Conservation (phyloP, 495 filamentous ascomycete genomes). For the Penicillium ochrochloron region DNA sequence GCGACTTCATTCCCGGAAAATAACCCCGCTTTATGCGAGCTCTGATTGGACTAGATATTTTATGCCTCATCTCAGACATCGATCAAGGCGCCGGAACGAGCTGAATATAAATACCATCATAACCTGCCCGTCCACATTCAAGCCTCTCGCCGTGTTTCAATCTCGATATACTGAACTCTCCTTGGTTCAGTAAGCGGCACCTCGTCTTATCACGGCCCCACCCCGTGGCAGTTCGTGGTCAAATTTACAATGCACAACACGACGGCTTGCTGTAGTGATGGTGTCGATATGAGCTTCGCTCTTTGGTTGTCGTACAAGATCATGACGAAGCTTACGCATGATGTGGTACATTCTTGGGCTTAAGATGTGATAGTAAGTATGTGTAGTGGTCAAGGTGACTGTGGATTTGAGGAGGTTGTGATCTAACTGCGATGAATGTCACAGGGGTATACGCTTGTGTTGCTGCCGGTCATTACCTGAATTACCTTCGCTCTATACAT, state of each 20-base stretch:
- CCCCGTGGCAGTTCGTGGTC: conserved; percentile 11
- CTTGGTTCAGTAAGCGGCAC: neutral
- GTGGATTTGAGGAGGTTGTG: too few relatives aligned
- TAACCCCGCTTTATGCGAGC: too few relatives aligned
- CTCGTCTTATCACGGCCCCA: too few relatives aligned
- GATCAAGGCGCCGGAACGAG: neutral
- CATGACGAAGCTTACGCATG: conserved; percentile 16
- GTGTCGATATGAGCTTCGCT: conserved; percentile 21
- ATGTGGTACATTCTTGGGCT: conserved; percentile 6
- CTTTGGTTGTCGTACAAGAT: conserved; percentile 30
- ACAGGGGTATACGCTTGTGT: too few relatives aligned
- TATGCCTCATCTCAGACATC: too few relatives aligned
- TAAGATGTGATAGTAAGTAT: neutral
- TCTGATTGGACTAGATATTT: too few relatives aligned
- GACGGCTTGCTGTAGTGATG: neutral
- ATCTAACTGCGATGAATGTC: too few relatives aligned
- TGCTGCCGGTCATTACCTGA: too few relatives aligned
- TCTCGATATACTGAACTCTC: neutral
- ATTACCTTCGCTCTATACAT: too few relatives aligned
- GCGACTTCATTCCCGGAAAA: too few relatives aligned
- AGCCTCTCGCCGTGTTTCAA: neutral
- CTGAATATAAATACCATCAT: conserved; percentile 2
- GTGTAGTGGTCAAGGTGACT: neutral
- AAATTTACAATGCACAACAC: conserved; percentile 5
- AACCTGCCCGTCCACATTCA: neutral